Evolutionary conservation across 495 filamentous ascomycete species (phyloP), one percentile per base, ranked within the genome.

Genomic region (Aspergillus leporis): DNA sequence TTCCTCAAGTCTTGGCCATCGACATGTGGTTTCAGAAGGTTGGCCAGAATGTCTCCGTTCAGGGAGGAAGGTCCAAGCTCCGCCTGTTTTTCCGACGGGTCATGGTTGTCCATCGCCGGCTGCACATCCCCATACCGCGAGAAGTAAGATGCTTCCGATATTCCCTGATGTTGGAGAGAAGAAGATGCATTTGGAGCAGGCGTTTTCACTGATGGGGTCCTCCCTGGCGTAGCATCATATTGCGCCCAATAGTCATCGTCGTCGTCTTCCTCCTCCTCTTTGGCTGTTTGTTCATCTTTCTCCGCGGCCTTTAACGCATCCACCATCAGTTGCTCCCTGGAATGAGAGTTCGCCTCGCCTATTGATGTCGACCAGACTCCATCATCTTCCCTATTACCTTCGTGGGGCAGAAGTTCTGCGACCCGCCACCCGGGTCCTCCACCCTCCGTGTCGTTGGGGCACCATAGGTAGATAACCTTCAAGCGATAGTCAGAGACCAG

Each of bases 181-280:
- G 72, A 72, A 34, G 64, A 53, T 38, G 56, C 52, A 18, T 62
- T 63, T 1, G 86, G 83, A 1, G 84, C 84, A 1, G 86, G 84
- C 12, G 87, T 87, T 55, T 89, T 87, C 0, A 75, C 71, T 0
- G 85, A 85, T 6, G 93, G 93, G 19, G 92, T 93, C 34, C 85
- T 80, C 8, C 84, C 84, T 1, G 90, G 90, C 12, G 91, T 94
- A 9, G 86, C 84, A 77, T 97, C 94, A 69, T 98, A 98, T 60
- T 87, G 87, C 30, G 87, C 91, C 94, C 94, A 98, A 72, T 98
- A 98, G 63, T 86, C 90, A 60, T 92, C 92, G 58, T 97, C 92
- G 30, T 95, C 91, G 18, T 90, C 88, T 0, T 89, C 87, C 0
- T 82, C 81, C 49, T 78, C 59, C 41, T 49, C 31, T n/a, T 34